phyloP scores from a whole-genome alignment of 1,139 yeast species.

The Blastobotrys capitulatus region DNA sequence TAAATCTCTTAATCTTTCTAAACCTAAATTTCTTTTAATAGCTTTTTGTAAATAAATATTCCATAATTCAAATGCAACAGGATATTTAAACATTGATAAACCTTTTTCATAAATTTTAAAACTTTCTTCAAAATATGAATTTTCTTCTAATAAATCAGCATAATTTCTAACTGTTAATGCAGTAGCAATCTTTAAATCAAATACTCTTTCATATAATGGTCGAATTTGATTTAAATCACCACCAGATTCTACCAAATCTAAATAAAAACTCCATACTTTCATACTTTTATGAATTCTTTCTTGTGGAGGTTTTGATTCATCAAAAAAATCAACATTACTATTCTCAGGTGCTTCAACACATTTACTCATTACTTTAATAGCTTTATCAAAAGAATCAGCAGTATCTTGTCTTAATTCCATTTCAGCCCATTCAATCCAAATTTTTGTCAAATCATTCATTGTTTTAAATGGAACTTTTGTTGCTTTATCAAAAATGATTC shows the following conservation, averaged over 20 bases:
- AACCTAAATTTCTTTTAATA: conserved; percentile 34
- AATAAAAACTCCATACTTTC: conserved; percentile 66
- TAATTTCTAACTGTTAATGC: conserved; percentile 62
- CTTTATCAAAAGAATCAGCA: conserved; percentile 36
- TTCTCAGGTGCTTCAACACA: conserved; percentile 45
- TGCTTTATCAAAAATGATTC: conserved; percentile 59
- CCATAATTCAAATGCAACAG: conserved; percentile 69
- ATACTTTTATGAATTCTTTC: conserved; percentile 53
- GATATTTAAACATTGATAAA: conserved; percentile 52
- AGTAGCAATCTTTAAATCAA: conserved; percentile 63
- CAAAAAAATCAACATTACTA: conserved; percentile 36
- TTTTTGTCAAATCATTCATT: conserved; percentile 57
- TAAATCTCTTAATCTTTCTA: conserved; percentile 66
- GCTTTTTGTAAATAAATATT: conserved; percentile 56
- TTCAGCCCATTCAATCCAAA: conserved; percentile 74
- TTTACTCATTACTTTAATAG: conserved; percentile 47
- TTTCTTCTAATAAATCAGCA: conserved; percentile 54
- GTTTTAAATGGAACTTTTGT: conserved; percentile 62
- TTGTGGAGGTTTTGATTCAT: conserved; percentile 49
- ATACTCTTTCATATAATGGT: conserved; percentile 53
- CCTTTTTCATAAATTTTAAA: conserved; percentile 67
- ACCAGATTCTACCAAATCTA: conserved; percentile 63
- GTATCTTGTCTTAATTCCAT: conserved; percentile 50
- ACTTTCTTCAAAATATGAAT: conserved; percentile 45
- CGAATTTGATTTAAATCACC: conserved; percentile 42